These are phyloP conservation scores for Agaricus subrufescens DNA, from an alignment of 768 basidiomycete species.

Conservation along the genomic window DNA sequence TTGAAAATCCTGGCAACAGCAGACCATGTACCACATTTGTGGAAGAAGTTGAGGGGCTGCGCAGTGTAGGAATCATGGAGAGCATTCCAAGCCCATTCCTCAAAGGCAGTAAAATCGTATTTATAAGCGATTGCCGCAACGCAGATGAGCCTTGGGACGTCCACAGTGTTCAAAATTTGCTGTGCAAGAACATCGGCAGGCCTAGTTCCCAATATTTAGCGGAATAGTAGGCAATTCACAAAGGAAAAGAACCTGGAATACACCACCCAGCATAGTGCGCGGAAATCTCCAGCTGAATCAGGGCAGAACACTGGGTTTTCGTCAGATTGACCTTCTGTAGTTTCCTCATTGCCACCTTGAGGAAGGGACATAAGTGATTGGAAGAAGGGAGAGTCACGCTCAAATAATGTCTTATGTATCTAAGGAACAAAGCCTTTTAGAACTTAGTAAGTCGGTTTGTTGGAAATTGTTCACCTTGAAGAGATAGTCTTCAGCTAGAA, in stretches of 20 bases:
- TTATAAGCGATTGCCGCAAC: neutral
- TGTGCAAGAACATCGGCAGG: neutral
- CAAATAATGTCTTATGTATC: neutral
- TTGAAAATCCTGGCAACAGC: neutral
- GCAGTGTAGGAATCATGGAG: neutral
- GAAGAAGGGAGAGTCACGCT: neutral
- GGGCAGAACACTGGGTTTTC: conserved; percentile 12
- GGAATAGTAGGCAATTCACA: neutral
- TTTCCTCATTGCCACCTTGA: neutral
- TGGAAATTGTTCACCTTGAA: neutral
- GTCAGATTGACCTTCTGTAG: neutral
- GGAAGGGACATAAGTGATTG: neutral
- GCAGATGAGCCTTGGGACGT: neutral
- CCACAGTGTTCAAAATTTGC: neutral
- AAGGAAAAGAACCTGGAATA: conserved; percentile 15
- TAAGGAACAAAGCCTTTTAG: neutral
- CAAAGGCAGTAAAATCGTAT: neutral
- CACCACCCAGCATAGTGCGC: conserved; percentile 16
- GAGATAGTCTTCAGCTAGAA: neutral
- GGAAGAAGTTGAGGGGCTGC: neutral
- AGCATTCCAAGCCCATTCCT: neutral
- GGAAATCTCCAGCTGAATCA: conserved; percentile 13
- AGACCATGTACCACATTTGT: neutral
- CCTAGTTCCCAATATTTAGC: neutral
- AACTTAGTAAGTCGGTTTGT: no score